Base-by-base conservation (phyloP, 208 protist species). In the Lotmaria passim region DNA sequence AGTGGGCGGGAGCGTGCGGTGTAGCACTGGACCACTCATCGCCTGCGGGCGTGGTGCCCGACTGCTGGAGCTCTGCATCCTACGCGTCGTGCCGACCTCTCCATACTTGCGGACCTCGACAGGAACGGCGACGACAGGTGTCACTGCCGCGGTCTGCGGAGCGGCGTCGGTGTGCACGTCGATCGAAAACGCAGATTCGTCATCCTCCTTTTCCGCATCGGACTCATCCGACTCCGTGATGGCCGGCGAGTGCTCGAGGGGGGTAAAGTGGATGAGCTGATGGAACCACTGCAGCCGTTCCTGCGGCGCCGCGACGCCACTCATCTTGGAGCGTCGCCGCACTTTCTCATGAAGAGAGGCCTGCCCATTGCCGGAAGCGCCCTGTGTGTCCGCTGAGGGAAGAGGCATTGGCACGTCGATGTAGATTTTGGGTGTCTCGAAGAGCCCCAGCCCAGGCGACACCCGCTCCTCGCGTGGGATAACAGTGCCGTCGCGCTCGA, bases 401-500 rank as follows among this genome's bases (percentile, higher is more conserved):
- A 15, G 1, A 11, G 56, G 55, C 26, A 17, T 5, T 30, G 17
- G 21, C 51, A 38, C 30, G 23, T 1, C n/a, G 56, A 30, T 24
- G 34, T 21, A 38, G 34, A 56, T 69, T 21, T 60, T 61, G n/a
- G 71, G 56, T 5, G 71, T 77, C 48, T 77, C 71, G 12, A 51
- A 56, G 47, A 73, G 59, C 26, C 41, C 51, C n/a, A 52, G 48
- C 6, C 65, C 73, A 12, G 64, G 64, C 41, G 60, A 38, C 3
- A 73, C 63, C n/a, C 58, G 63, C 73, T 61, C 7, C 50, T 62
- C 73, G 34, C 63, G 65, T n/a, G 73, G 73, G 59, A 73, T 67
- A 24, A 51, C 15, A 31, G 30, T 48, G 34, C 73, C 73, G 7
- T 71, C 52, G 31, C 24, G 52, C 26, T 61, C 70, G 59, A 68